Evolutionary conservation across 306 rosid genomes (phyloP).

Genomic region (Ochetophila trinervis): DNA sequence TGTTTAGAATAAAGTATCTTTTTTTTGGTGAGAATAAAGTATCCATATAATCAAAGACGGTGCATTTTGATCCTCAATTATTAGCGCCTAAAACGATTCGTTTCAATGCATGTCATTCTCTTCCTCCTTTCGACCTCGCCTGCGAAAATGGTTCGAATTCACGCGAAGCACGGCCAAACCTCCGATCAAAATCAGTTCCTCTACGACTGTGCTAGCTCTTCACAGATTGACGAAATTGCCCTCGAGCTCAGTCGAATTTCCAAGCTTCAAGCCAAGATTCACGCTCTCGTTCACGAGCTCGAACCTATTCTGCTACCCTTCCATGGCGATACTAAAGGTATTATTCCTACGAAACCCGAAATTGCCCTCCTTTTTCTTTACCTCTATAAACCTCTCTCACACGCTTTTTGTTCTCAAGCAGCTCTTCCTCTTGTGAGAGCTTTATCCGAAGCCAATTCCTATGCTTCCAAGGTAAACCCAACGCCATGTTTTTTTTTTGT

Average conservation of each 20-base stretch:
- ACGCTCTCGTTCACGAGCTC: constrained; percentile 15
- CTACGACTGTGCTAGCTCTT: constrained; percentile 5
- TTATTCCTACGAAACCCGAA: background rate
- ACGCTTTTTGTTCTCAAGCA: constrained; percentile 3
- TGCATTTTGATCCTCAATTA: no score
- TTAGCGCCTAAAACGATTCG: background rate
- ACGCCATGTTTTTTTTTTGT: background rate
- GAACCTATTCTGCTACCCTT: constrained; percentile 20
- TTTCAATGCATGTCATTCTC: background rate
- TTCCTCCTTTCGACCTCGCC: background rate
- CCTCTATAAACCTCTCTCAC: background rate
- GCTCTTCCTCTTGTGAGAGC: constrained; percentile 25
- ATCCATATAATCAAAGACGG: no score
- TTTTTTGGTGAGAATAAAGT: no score
- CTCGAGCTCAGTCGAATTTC: constrained; percentile 13
- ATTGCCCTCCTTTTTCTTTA: background rate
- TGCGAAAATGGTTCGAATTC: constrained; percentile 18
- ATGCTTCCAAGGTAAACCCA: constrained; percentile 13
- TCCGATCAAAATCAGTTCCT: constrained; percentile 18
- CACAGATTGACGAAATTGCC: constrained; percentile 21
- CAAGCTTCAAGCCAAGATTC: constrained; percentile 24
- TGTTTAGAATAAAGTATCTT: no score
- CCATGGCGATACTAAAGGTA: constrained; percentile 25
- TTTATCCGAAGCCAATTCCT: constrained; percentile 26
- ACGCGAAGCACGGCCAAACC: constrained; percentile 19